Percentiles rank a stretch among this genome's conserved stretches.
Conservation (phyloP, 176 grass and related monocot genomes). For the Poa pratensis region DNA sequence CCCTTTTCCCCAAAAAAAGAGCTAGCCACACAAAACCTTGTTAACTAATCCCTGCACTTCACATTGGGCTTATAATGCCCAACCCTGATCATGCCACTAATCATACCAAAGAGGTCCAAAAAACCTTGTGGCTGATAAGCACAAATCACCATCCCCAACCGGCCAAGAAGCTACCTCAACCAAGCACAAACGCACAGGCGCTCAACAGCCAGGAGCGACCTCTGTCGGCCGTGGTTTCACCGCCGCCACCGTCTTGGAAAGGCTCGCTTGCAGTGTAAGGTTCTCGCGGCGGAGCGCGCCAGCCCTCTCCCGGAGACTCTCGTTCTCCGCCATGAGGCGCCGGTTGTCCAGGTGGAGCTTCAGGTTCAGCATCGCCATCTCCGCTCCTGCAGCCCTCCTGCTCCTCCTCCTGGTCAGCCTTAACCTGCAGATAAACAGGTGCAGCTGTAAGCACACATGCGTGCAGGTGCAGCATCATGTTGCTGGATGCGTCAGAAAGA, state of each 20-base stretch:
- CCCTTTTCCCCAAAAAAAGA: constrained; percentile 9
- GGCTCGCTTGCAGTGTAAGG: constrained; percentile 36
- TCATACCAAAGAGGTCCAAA: constrained; percentile 22
- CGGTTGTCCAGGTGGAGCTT: constrained; percentile 69
- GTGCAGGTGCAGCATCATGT: not conserved
- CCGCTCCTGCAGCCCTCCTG: constrained; percentile 23
- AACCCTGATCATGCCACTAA: constrained; percentile 36
- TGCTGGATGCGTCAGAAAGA: not conserved
- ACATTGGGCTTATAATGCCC: constrained; percentile 18
- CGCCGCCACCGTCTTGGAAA: constrained; percentile 20
- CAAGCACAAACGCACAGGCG: constrained; percentile 9
- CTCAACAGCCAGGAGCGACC: constrained; percentile 20
- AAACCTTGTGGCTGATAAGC: constrained; percentile 33
- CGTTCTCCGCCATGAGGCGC: constrained; percentile 64
- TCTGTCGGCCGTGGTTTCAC: not conserved
- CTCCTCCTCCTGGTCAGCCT: constrained; percentile 43
- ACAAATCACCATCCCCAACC: constrained; percentile 10
- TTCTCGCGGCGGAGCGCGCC: constrained; percentile 54
- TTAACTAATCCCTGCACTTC: not conserved
- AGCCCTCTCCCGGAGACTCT: constrained; percentile 59
- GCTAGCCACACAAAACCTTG: constrained; percentile 14
- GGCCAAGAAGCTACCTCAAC: not conserved
- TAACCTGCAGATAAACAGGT: constrained; percentile 4
- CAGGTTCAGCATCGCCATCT: constrained; percentile 64
- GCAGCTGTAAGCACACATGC: not conserved